Evolutionary conservation across 257 asterid genomes (phyloP).

Genomic region (Solanum neorickii): DNA sequence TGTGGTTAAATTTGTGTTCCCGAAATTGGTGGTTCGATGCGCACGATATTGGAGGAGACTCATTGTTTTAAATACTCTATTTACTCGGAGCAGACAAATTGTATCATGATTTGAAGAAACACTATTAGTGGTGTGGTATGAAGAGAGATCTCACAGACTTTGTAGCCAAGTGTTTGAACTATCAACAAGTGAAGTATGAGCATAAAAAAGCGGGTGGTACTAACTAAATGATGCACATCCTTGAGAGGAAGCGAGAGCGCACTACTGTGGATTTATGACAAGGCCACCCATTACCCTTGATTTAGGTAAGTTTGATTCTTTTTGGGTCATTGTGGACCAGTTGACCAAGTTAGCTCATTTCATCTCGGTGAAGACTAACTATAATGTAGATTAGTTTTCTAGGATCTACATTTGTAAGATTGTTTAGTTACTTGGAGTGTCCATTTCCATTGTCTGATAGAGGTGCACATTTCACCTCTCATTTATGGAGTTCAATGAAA

Average conservation of each 20-base stretch:
- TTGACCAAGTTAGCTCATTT: not conserved
- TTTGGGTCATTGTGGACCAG: not conserved
- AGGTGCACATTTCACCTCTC: not conserved
- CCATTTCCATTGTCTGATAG: not conserved
- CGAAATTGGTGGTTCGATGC: not conserved
- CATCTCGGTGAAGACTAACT: not conserved
- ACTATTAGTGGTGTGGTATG: not conserved
- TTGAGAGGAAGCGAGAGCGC: not conserved
- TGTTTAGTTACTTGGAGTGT: not conserved
- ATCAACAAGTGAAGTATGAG: not conserved
- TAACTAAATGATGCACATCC: not conserved
- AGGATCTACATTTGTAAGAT: not conserved
- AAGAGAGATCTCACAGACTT: too few species aligned
- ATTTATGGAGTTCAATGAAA: not conserved
- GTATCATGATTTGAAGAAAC: not conserved
- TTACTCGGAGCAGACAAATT: not conserved
- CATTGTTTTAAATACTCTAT: too few species aligned
- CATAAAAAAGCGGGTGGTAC: not conserved
- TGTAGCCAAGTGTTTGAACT: not conserved
- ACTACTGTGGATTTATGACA: not conserved
- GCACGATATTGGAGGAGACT: not conserved
- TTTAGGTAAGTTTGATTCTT: not conserved
- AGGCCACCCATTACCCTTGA: not conserved
- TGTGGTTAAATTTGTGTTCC: not conserved
- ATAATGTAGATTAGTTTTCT: not conserved